Evolutionary conservation across 176 grass and related monocot species (phyloP), one percentile per base, ranked within the genome.

Genomic region (Carex myosuroides): DNA sequence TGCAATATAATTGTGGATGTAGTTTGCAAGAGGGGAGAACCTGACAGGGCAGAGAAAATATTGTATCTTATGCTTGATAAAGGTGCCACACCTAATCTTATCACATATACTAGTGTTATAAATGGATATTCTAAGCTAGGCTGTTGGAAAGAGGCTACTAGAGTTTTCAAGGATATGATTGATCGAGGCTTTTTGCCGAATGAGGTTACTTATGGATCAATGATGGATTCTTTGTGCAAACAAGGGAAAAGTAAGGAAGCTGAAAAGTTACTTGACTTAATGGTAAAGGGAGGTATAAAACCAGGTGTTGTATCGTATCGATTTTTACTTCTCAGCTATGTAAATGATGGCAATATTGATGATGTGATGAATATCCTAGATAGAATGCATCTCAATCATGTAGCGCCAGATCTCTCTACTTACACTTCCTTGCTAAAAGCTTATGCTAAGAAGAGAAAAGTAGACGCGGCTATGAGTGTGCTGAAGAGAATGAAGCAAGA

Each of bases 221-320:
- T 80, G 7, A 86, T 86, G 10, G 35, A 80, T 86, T 32, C n/a
- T n/a, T 1, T 54, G 12, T 61, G 70, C 65, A 78, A 20, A 30
- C 37, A 14, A 29, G 70, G 67, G 4, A 35, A 79, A 79, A 80
- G 14, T 26, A 57, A 68, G 33, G 71, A 73, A 41, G 72, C 73
- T 60, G n/a, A 74, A 35, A 48, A 64, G 18, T 10, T 80, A 4
- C 61, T 80, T 14, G 64, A 76, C 61, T 35, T 26, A 8, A 85
- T 85, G 57, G 21, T 52, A 18, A 44, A 10, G 6, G 7, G 50
- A n/a, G 67, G 24, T 18, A 42, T 42, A 69, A 41, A 41, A 39
- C 67, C 67, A n/a, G 35, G 1, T 41, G 13, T 20, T 37, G 12
- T 70, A 70, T 70, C 35, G 11, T 70, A 70, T 70, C 1, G 3